Evolutionary conservation across 768 basidiomycete genomes (phyloP).

Genomic region (Tulasnella sp.): DNA sequence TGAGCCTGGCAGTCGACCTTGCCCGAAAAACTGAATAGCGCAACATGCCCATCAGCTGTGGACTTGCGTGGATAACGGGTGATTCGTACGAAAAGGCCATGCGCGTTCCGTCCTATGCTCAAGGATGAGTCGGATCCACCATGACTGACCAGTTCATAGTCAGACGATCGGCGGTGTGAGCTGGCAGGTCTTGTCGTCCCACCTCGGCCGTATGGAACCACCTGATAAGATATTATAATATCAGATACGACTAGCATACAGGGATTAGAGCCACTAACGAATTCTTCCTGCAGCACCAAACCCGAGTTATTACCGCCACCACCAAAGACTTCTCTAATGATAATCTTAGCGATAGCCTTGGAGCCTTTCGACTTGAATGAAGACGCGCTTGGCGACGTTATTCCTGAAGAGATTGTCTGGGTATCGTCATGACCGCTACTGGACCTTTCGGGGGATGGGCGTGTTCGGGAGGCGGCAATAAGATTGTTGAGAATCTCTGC

Average conservation of each 20-base stretch:
- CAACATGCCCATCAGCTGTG: no score
- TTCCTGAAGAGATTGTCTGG: not conserved
- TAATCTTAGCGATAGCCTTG: not conserved
- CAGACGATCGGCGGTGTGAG: not conserved
- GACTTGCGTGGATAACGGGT: no score
- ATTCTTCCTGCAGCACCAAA: not conserved
- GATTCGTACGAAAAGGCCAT: constrained; percentile 4
- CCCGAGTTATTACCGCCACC: constrained; percentile 8
- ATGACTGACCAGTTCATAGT: constrained; percentile 1
- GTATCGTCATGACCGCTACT: not conserved
- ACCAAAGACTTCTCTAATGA: constrained; percentile 1
- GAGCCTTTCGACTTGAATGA: not conserved
- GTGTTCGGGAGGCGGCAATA: not conserved
- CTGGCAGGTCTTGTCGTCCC: not conserved
- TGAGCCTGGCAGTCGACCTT: not conserved
- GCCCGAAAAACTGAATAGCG: constrained; percentile 5
- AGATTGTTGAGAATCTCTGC: constrained; percentile 6
- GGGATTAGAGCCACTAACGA: not conserved
- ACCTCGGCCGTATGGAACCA: constrained; percentile 2
- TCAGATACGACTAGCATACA: not conserved
- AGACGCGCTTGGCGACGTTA: not conserved
- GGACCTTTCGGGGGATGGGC: not conserved
- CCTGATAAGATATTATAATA: not conserved
- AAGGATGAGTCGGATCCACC: not conserved
- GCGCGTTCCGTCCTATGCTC: not conserved